Evolutionary conservation across 371 early-diverging fungal species (phyloP), one percentile per base, ranked within the genome.

Genomic region (Syncephalastrum contaminatum): DNA sequence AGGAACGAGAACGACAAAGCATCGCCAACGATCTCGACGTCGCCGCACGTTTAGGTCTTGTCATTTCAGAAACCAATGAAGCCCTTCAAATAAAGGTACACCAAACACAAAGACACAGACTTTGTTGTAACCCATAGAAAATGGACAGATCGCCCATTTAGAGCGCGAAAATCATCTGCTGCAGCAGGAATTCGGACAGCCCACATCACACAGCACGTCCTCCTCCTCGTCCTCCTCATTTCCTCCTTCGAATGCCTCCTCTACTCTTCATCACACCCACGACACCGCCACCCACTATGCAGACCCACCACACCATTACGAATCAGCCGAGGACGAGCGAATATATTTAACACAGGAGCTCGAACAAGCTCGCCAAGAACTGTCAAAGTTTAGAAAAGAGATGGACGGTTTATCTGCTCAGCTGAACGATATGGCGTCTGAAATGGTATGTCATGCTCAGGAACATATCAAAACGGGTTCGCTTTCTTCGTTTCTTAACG

Each of bases 21-120:
- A 77, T 86, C 14, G 79, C 82, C n/a, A 73, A 77, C 48, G 83
- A 86, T 59, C 57, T 86, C 30, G 85, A 86, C 57, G 80, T 84
- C 18, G 87, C 87, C 21, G 87, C 87, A 46, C 78, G 83, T 43
- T 65, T 86, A 53, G 87, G 87, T 5, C 66, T 86, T 7, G 85
- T 78, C 40, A 76, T 86, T 24, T 84, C 84, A 45, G 82, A 83
- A 63, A 80, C 82, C 45, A 80, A 84, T 48, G 85, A 86, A 65
- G 76, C 84, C 20, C 61, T 81, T 15, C 81, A 83, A 62, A 62
- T 77, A 16, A 79, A 75, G 69, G 79, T 78, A 67, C 30, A 46
- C n/a, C n/a, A 54, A 1, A 45, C 25, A 59, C 12, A 39, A 30
- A 24, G 22, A 53, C 20, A 25, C 25, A 7, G 7, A 4, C 43